Evolutionary conservation across 768 basidiomycete species (phyloP), one percentile per base, ranked within the genome.

Genomic region (Royoungia palumana): DNA sequence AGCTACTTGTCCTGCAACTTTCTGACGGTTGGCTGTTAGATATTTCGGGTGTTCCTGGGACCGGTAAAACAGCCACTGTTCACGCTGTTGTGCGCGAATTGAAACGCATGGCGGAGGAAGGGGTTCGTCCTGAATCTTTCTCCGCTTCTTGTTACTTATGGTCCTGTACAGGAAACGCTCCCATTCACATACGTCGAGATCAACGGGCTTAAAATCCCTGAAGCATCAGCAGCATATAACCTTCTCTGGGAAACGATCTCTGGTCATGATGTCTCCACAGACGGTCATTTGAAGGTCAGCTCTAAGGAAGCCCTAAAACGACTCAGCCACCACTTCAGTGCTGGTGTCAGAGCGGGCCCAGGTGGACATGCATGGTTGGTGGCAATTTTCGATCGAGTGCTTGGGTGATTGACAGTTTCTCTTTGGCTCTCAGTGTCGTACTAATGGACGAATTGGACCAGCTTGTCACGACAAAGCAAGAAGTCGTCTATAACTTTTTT

Each of bases 381-480:
- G 12, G 12, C 10, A 12, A 37, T 45, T 30, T 35, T 46, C 16
- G 32, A n/a, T 50, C 11, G 9, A 38, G 3, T n/a, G 13, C 35
- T 8, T 17, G 16, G 16, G 16, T 37, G 7, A 20, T 39, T 55
- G 28, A 62, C 6, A 39, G 32, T 41, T 24, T 35, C 22, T 14
- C 39, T 44, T 47, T 45, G n/a, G 30, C 28, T 11, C 21, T 7
- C 55, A 97, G 94, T 49, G 88, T 98, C 5, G 94, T 98, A 5
- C 75, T 99, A 14, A 98, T 99, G 91, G 95, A 99, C 65, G 96
- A 99, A 69, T 78, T 99, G 5, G 96, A 99, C 69, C 96, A 98
- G 66, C 77, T 99, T 24, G 83, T 98, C 58, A 98, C 95, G 1
- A 75, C 87, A 16, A 96, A 96, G 64, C 95, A 99, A 66, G 95